Conservation (phyloP, 352 stramenopile species). For the Phytophthora lateralis region DNA sequence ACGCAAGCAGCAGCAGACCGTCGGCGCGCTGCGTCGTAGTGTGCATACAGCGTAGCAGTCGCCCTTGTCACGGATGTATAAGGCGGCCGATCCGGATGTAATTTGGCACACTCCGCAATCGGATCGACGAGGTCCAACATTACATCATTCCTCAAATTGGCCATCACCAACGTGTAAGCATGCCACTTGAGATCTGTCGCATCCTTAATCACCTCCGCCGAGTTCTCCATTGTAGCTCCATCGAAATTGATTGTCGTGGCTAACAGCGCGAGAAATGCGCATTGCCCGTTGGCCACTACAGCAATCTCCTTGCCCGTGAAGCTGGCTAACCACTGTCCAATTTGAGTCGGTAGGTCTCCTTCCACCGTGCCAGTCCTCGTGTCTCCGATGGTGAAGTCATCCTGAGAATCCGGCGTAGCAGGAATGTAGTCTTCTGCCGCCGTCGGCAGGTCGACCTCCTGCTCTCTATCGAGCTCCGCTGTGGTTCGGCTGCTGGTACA, state of each 20-base stretch:
- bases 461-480: too few relatives aligned
- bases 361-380: neutral
- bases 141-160: neutral
- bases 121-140: slow-evolving; percentile 1
- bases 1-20: neutral
- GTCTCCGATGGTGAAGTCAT: neutral
- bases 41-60: neutral
- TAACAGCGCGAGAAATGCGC: neutral
- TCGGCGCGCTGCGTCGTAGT: neutral
- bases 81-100: neutral
- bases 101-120: neutral
- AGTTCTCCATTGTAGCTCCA: neutral
- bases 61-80: neutral
- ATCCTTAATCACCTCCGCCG: neutral
- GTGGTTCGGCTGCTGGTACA: too few relatives aligned
- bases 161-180: slow-evolving; percentile 4
- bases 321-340: slow-evolving; percentile 4
- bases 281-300: slow-evolving; percentile 1
- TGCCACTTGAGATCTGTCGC: neutral
- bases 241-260: too few relatives aligned
- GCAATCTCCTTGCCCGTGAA: neutral
- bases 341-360: slow-evolving; percentile 1
- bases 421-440: too few relatives aligned
- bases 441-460: too few relatives aligned
- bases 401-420: neutral